Evolutionary conservation across 2,329 filamentous ascomycete species (phyloP).

Genomic region (Talaromyces albobiverticillius): DNA sequence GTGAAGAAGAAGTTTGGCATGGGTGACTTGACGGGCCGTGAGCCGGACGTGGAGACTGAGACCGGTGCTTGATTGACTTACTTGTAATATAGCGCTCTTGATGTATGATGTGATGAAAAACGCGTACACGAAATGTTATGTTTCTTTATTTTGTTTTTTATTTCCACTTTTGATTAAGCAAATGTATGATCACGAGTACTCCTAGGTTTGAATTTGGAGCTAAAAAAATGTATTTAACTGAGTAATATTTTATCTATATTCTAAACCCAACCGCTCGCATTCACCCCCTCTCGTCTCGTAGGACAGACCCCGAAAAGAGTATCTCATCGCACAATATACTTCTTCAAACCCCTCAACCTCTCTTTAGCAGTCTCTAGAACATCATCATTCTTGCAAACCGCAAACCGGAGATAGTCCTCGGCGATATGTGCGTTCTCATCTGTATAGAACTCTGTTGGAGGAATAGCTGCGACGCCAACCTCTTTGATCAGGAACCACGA

Average conservation of each 20-base stretch:
- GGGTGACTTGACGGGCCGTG: constrained; percentile 68
- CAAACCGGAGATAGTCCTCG: constrained; percentile 91
- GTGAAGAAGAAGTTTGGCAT: constrained; percentile 69
- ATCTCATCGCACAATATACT: constrained; percentile 55
- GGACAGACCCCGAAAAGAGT: too few relatives aligned
- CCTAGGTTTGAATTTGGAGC: too few relatives aligned
- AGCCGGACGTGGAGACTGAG: constrained; percentile 86
- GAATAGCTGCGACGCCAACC: constrained; percentile 91
- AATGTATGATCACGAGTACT: too few relatives aligned
- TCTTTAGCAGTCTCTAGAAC: constrained; percentile 78
- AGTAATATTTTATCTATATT: too few relatives aligned
- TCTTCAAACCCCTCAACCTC: constrained; percentile 68
- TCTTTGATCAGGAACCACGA: constrained; percentile 97
- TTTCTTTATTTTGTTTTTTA: too few relatives aligned
- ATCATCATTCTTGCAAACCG: constrained; percentile 91
- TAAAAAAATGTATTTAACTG: too few relatives aligned
- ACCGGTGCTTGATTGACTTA: constrained; percentile 21
- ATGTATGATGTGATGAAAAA: background rate
- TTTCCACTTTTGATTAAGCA: too few relatives aligned
- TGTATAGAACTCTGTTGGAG: constrained; percentile 96
- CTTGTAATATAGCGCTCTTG: background rate
- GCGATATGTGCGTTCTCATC: constrained; percentile 77
- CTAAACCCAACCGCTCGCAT: too few relatives aligned
- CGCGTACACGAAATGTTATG: too few relatives aligned
- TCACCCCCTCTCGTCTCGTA: too few relatives aligned